Conservation (phyloP, 352 stramenopile genomes). For the Sclerospora graminicola region DNA sequence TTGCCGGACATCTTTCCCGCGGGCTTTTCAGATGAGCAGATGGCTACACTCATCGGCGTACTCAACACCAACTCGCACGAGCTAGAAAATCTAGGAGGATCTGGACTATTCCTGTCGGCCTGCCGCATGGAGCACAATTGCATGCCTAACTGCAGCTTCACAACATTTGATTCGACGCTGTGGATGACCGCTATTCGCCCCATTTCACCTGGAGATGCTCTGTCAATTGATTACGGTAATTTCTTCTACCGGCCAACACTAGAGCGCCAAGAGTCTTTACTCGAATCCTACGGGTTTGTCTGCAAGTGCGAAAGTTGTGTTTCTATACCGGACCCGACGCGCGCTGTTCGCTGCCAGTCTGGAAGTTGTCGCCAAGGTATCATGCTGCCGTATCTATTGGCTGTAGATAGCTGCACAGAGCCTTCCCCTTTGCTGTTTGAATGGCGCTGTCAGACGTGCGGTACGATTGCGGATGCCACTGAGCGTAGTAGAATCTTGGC, state of each 20-base stretch:
- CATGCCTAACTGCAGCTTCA: constrained; percentile 64
- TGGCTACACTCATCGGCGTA: constrained; percentile 57
- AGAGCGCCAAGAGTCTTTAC: constrained; percentile 43
- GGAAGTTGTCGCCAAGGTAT: constrained; percentile 24
- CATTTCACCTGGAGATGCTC: constrained; percentile 42
- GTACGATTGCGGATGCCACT: constrained; percentile 18
- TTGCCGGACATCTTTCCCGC: constrained; percentile 42
- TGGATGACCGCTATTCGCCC: constrained; percentile 71
- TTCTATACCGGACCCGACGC: constrained; percentile 36
- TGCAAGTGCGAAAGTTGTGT: constrained; percentile 53
- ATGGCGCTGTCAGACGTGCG: constrained; percentile 44
- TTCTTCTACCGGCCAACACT: constrained; percentile 63
- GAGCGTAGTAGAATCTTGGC: constrained; percentile 29
- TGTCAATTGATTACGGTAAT: constrained; percentile 75
- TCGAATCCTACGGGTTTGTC: constrained; percentile 55
- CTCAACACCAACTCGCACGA: constrained; percentile 73
- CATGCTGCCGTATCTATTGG: constrained; percentile 37
- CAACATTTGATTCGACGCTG: constrained; percentile 50
- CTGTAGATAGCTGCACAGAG: constrained; percentile 10
- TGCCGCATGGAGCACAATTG: constrained; percentile 73
- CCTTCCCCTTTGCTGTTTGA: constrained; percentile 39
- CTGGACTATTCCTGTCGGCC: constrained; percentile 57
- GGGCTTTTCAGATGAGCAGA: constrained; percentile 42
- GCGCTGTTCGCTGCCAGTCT: constrained; percentile 40
- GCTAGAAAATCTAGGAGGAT: constrained; percentile 60